phyloP scores from a whole-genome alignment of 257 asterid species.

The Jaltomata sinuosa region DNA sequence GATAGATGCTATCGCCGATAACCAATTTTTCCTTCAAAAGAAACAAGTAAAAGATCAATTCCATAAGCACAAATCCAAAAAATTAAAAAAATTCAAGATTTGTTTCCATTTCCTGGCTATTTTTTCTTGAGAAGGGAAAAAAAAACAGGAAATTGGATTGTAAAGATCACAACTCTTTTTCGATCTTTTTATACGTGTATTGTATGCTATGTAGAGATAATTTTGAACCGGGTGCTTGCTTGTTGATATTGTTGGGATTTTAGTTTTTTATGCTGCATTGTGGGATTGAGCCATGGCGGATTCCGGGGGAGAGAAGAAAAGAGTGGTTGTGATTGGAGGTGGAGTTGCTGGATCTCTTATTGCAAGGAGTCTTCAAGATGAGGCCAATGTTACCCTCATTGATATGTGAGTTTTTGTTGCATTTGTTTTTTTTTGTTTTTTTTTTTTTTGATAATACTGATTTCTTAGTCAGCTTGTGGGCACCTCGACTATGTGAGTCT shows the following conservation, averaged over 20 bases:
- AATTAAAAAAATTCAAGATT: background rate
- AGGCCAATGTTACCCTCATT: constrained; percentile 7
- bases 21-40: background rate
- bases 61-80: background rate
- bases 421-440: background rate
- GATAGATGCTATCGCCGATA: background rate
- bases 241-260: background rate
- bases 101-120: background rate
- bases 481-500: background rate
- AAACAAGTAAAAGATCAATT: background rate
- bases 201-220: background rate
- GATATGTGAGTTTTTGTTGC: background rate
- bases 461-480: background rate
- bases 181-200: background rate
- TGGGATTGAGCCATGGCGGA: background rate
- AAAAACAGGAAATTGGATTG: background rate
- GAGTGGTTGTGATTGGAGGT: constrained; percentile 12
- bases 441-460: background rate
- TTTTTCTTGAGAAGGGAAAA: background rate
- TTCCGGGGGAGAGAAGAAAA: background rate
- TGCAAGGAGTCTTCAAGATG: constrained; percentile 6
- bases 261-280: background rate
- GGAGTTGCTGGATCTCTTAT: constrained; percentile 14
- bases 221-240: background rate
- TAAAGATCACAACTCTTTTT: background rate